Conservation (phyloP, 768 basidiomycete species). For the Collybia nuda region DNA sequence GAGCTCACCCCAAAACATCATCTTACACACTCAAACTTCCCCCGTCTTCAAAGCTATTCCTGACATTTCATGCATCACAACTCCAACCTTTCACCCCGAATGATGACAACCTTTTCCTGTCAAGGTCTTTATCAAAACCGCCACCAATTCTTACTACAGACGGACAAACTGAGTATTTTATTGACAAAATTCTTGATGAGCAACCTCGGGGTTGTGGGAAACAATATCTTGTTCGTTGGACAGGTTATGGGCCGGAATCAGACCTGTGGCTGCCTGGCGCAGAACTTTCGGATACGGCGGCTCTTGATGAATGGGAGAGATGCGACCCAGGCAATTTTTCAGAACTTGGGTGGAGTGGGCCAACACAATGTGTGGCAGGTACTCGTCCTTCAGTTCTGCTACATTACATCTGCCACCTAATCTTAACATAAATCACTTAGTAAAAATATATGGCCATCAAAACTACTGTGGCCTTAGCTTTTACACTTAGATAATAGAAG, state of each 20-base stretch:
- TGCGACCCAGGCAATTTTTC: too few species aligned
- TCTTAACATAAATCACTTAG: too few species aligned
- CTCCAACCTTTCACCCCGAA: neutral
- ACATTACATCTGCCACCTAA: too few species aligned
- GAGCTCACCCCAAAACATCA: neutral
- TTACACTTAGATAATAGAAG: too few species aligned
- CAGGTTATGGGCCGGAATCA: constrained; percentile 19
- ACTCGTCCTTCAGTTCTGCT: too few species aligned
- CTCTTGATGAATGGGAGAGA: constrained; percentile 17
- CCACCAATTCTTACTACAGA: neutral
- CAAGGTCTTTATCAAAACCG: neutral
- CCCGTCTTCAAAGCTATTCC: constrained; percentile 7
- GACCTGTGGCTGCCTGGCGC: constrained; percentile 23
- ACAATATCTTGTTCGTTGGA: constrained; percentile 16
- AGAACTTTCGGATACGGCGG: constrained; percentile 17
- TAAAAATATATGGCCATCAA: too few species aligned
- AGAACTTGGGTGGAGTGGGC: too few species aligned
- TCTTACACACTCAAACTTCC: neutral
- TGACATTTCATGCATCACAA: neutral
- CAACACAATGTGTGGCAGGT: too few species aligned
- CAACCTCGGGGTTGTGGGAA: neutral
- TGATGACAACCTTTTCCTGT: neutral
- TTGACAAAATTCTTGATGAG: neutral
- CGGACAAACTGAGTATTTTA: neutral
- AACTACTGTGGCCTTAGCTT: too few species aligned